Conservation (phyloP, 345 rosid genomes). For the Eucalyptus sp. region DNA sequence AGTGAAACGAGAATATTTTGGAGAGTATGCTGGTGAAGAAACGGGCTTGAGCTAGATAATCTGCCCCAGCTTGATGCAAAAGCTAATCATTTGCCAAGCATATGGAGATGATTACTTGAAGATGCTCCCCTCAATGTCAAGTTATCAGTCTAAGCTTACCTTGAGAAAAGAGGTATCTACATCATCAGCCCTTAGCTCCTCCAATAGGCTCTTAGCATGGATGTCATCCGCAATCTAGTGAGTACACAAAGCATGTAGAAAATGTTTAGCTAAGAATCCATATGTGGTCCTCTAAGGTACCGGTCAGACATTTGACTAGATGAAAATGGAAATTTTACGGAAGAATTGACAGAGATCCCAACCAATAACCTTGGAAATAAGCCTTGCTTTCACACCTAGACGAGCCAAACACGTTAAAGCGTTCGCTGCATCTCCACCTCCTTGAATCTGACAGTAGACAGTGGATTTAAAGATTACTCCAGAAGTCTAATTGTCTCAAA, state of each 20-base stretch:
- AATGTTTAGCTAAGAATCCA: neutral
- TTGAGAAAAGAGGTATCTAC: conserved; percentile 26
- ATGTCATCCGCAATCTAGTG: conserved; percentile 20
- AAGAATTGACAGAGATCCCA: neutral
- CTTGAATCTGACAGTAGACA: no score
- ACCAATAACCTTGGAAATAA: conserved; percentile 20
- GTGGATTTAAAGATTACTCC: no score
- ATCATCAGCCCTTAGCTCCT: conserved; percentile 19
- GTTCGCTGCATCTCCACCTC: no score
- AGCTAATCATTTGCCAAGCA: neutral
- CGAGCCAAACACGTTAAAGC: no score
- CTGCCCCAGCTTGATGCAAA: neutral
- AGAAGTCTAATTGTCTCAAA: no score
- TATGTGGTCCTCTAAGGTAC: neutral
- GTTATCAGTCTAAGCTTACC: neutral
- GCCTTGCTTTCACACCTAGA: conserved; percentile 12
- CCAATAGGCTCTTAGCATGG: conserved; percentile 15
- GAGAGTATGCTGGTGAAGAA: neutral
- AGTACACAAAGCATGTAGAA: neutral
- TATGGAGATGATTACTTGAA: neutral
- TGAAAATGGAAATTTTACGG: neutral
- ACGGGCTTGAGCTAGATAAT: neutral
- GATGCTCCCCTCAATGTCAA: neutral
- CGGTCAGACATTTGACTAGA: neutral
- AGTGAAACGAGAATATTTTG: neutral